These are phyloP conservation scores for Pontederia paniculata DNA, from an alignment of 176 grass and related monocot genomes.

Conservation along the genomic window DNA sequence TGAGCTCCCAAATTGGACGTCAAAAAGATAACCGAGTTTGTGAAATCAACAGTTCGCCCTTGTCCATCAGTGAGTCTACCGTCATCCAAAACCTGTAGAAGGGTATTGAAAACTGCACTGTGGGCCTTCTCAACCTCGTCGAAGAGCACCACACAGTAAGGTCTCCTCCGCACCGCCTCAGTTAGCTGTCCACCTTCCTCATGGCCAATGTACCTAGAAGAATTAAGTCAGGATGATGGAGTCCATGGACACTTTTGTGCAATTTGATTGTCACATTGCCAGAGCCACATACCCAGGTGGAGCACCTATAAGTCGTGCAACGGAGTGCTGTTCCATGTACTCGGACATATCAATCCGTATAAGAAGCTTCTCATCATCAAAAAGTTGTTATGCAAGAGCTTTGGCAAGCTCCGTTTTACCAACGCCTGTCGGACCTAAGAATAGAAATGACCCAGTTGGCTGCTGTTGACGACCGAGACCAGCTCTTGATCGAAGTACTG, in stretches of 20 bases:
- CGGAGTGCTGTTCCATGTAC: conserved; percentile 98
- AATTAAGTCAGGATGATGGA: no score
- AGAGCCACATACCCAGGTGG: conserved; percentile 52
- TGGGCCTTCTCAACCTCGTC: conserved; percentile 97
- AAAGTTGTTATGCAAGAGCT: conserved; percentile 81
- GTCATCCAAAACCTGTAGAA: conserved; percentile 90
- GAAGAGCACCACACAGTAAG: conserved; percentile 91
- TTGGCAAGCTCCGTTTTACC: conserved; percentile 97
- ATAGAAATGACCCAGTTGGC: conserved; percentile 86
- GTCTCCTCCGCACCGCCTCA: conserved; percentile 64
- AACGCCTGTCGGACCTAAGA: conserved; percentile 78
- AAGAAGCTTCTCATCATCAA: conserved; percentile 90
- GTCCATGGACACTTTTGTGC: no score
- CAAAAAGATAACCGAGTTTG: conserved; percentile 95
- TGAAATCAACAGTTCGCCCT: conserved; percentile 84
- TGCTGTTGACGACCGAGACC: conserved; percentile 80
- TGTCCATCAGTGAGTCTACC: conserved; percentile 83
- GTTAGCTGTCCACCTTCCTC: conserved; percentile 92
- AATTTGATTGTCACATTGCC: no score
- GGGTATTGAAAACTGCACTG: conserved; percentile 81
- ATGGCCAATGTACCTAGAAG: conserved; percentile 75
- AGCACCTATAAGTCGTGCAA: conserved; percentile 75
- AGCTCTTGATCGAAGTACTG: conserved; percentile 71
- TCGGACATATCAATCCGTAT: conserved; percentile 94
- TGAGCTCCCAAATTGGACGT: conserved; percentile 96